These are phyloP conservation scores for Bullera alba DNA, from an alignment of 768 basidiomycete species.

Conservation along the genomic window DNA sequence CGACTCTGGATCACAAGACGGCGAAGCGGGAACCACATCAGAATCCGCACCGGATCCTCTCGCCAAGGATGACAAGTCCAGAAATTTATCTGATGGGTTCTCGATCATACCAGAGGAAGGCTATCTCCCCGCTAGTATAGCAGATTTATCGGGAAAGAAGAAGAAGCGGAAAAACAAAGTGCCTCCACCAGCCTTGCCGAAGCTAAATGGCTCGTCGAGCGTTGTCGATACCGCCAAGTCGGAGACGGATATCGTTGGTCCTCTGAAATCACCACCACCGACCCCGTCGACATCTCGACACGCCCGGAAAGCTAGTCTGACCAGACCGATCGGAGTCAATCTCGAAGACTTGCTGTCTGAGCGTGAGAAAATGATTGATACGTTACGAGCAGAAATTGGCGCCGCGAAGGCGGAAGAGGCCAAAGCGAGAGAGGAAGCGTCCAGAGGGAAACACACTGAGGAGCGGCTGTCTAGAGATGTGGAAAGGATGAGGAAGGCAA, in stretches of 20 bases:
- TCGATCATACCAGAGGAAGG: slow-evolving; percentile 35
- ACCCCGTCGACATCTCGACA: slow-evolving; percentile 7
- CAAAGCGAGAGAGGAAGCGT: slow-evolving; percentile 26
- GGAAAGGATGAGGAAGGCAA: slow-evolving; percentile 11
- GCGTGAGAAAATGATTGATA: slow-evolving; percentile 29
- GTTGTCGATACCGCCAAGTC: not conserved
- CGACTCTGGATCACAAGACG: too few species aligned
- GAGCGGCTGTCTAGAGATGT: slow-evolving; percentile 20
- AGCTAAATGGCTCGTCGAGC: not conserved
- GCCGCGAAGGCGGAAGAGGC: slow-evolving; percentile 31
- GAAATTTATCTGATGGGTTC: slow-evolving; percentile 12
- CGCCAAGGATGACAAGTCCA: not conserved
- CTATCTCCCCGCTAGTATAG: slow-evolving; percentile 15
- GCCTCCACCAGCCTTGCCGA: not conserved
- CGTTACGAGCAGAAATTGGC: slow-evolving; percentile 33
- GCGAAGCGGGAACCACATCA: not conserved
- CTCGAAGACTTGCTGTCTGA: slow-evolving; percentile 29
- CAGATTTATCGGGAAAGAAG: slow-evolving; percentile 13
- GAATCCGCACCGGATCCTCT: not conserved
- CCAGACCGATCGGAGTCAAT: slow-evolving; percentile 13
- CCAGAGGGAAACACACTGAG: slow-evolving; percentile 10
- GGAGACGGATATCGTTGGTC: not conserved
- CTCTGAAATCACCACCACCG: not conserved
- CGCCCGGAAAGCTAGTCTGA: not conserved
- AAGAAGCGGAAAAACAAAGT: slow-evolving; percentile 16